A percentile compares a stretch with the other conserved stretches of the same genome.
Evolutionary conservation across 257 asterid genomes (phyloP).

Genomic region (Solanum medicagineum): DNA sequence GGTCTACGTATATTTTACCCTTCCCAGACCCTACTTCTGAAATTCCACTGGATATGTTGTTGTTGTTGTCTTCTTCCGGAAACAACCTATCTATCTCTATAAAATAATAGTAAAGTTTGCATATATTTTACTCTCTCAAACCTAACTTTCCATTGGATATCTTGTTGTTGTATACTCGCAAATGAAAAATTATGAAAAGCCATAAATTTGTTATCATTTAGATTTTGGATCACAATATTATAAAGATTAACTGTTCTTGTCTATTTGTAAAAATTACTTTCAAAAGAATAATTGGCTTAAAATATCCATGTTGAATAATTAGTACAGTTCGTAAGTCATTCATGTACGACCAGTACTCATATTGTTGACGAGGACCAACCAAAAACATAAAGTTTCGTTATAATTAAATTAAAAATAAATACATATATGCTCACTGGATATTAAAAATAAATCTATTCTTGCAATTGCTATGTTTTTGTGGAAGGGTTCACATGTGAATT

Average conservation of each 20-base stretch:
- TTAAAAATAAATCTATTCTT: background rate
- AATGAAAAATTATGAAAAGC: background rate
- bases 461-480: background rate
- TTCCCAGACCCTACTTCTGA: no score
- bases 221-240: background rate
- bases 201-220: background rate
- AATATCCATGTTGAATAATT: background rate
- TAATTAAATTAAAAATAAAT: background rate
- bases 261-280: background rate
- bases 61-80: no score
- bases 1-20: background rate
- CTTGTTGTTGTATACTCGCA: background rate
- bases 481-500: constrained; percentile 8
- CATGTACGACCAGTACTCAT: background rate
- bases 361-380: background rate
- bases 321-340: background rate
- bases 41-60: no score
- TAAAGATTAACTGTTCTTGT: background rate
- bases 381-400: background rate
- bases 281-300: background rate
- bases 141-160: no score
- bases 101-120: no score
- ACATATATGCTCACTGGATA: background rate
- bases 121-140: no score
- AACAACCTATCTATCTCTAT: no score